A percentile compares a stretch with the other conserved stretches of the same genome.
phyloP scores from a whole-genome alignment of 352 stramenopile species.

The Globisporangium cystogenes region DNA sequence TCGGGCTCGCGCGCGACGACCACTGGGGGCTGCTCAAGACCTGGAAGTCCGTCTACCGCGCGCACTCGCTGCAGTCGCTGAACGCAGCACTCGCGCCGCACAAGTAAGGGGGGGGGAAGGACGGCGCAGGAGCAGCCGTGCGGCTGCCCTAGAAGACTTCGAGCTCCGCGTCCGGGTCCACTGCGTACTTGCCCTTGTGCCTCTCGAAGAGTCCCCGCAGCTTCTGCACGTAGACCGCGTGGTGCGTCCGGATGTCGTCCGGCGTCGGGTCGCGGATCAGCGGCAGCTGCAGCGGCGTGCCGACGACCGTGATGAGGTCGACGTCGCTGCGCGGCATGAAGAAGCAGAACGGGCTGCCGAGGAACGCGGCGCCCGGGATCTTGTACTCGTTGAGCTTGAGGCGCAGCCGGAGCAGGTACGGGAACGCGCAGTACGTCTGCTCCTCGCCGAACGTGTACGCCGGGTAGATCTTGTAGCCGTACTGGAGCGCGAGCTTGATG shows the following conservation, averaged over 20 bases:
- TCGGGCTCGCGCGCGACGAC: slow-evolving; percentile 22
- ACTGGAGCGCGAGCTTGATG: slow-evolving; percentile 90
- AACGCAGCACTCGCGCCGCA: not conserved
- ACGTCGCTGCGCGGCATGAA: slow-evolving; percentile 76
- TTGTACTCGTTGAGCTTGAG: slow-evolving; percentile 82
- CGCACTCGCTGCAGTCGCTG: slow-evolving; percentile 32
- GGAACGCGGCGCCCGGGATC: slow-evolving; percentile 78
- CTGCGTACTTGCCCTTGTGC: slow-evolving; percentile 79
- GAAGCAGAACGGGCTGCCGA: slow-evolving; percentile 66
- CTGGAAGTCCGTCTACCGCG: slow-evolving; percentile 54
- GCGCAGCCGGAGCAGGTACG: slow-evolving; percentile 69
- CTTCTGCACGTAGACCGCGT: slow-evolving; percentile 81
- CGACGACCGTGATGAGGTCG: slow-evolving; percentile 87
- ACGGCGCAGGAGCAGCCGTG: not conserved
- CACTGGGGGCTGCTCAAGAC: slow-evolving; percentile 47
- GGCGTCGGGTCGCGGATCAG: slow-evolving; percentile 85
- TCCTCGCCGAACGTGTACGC: slow-evolving; percentile 93
- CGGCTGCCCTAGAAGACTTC: slow-evolving; percentile 35
- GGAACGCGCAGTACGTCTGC: slow-evolving; percentile 81
- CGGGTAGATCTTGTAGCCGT: slow-evolving; percentile 86
- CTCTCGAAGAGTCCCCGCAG: slow-evolving; percentile 86
- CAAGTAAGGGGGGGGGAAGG: not conserved
- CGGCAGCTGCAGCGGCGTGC: slow-evolving; percentile 81
- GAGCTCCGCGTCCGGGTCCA: slow-evolving; percentile 43
- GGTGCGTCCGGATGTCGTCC: slow-evolving; percentile 87